Evolutionary conservation across 345 rosid genomes (phyloP).

Genomic region (Camelina neglecta): DNA sequence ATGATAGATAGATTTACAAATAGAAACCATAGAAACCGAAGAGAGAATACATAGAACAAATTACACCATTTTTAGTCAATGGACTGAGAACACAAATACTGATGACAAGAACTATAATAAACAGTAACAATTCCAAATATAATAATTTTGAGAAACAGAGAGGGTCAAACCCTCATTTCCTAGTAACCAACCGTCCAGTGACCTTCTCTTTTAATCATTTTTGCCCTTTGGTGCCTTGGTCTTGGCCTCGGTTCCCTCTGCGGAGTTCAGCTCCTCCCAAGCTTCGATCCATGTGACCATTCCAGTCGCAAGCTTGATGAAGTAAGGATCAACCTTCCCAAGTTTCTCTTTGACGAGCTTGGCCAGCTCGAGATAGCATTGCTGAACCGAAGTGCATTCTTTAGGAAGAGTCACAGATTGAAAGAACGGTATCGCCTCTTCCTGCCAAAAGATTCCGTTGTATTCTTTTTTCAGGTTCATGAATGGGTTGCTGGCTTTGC

Average conservation of each 20-base stretch:
- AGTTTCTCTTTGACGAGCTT: constrained; percentile 75
- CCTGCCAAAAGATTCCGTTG: constrained; percentile 89
- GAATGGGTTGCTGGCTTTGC: constrained; percentile 90
- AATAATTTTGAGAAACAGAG: constrained; percentile 9
- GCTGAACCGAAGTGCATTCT: constrained; percentile 73
- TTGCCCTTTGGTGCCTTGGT: constrained; percentile 10
- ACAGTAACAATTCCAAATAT: constrained; percentile 3
- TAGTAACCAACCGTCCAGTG: neutral
- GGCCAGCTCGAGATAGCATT: constrained; percentile 77
- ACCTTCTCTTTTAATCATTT: constrained; percentile 24
- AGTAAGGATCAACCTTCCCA: constrained; percentile 75
- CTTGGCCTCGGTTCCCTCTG: constrained; percentile 3
- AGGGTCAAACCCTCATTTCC: neutral
- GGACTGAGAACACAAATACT: constrained; percentile 14
- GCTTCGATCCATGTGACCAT: constrained; percentile 89
- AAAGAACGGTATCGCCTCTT: constrained; percentile 84
- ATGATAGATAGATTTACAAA: neutral
- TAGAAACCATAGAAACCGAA: constrained; percentile 1
- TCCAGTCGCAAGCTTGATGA: constrained; percentile 69
- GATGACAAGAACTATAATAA: constrained; percentile 7
- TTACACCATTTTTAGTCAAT: neutral
- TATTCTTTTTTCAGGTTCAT: constrained; percentile 83
- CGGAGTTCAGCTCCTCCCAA: constrained; percentile 83
- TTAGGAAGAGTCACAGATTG: constrained; percentile 64
- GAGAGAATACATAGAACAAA: neutral